Conservation (phyloP, 306 rosid species). For the Sicyos edulis region DNA sequence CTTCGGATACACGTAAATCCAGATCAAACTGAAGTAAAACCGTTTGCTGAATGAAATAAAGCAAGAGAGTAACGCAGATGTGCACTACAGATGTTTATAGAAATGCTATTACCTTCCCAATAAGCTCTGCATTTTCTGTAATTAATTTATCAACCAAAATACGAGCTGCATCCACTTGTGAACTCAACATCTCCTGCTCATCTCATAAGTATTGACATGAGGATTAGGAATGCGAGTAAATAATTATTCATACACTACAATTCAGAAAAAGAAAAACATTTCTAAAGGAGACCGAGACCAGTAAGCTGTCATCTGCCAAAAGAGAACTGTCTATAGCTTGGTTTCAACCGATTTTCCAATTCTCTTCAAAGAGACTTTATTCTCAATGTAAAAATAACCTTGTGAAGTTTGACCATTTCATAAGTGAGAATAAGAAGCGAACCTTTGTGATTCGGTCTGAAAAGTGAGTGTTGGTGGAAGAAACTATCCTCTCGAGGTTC, state of each 20-base stretch:
- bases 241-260: neutral
- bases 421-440: conserved; percentile 20
- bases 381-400: neutral
- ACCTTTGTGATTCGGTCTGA: conserved; percentile 54
- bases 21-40: neutral
- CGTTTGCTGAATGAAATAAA: neutral
- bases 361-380: neutral
- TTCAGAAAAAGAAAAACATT: conserved; percentile 1
- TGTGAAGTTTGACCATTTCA: conserved; percentile 8
- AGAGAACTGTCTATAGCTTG: neutral
- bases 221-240: neutral
- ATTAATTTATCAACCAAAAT: conserved; percentile 57
- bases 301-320: neutral
- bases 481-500: conserved; percentile 40
- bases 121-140: conserved; percentile 74
- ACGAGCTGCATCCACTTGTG: conserved; percentile 63
- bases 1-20: neutral
- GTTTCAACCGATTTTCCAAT: neutral
- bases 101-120: conserved; percentile 62
- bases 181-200: conserved; percentile 45
- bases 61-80: neutral
- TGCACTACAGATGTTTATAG: neutral
- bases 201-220: conserved; percentile 31
- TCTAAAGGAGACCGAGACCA: neutral
- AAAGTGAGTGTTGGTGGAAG: conserved; percentile 33